Evolutionary conservation across 768 basidiomycete species (phyloP).

Genomic region (Gelatoporia subvermispora): DNA sequence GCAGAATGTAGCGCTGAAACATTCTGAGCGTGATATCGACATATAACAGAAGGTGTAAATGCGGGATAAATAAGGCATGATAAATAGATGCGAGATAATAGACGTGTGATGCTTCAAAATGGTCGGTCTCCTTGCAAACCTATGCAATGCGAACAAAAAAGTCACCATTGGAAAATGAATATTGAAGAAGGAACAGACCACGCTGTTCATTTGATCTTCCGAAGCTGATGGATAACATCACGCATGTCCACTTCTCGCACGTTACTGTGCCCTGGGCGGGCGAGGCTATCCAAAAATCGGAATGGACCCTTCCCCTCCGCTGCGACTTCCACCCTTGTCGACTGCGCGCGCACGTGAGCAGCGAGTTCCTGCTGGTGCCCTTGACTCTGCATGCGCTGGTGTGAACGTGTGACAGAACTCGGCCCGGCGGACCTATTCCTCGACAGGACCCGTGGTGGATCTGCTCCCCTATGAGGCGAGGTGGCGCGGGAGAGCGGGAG

Average conservation of each 20-base stretch:
- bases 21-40: background rate
- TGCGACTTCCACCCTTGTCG: slow-evolving; percentile 16
- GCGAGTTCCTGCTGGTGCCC: background rate
- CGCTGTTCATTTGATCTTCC: slow-evolving; percentile 30
- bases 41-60: background rate
- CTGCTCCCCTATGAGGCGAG: background rate
- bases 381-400: slow-evolving; percentile 5
- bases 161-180: background rate
- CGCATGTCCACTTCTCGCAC: slow-evolving; percentile 33
- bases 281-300: slow-evolving; percentile 34
- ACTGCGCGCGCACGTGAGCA: slow-evolving; percentile 4
- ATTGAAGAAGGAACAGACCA: background rate
- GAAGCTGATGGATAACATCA: slow-evolving; percentile 40
- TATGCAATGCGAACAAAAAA: background rate
- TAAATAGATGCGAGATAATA: no score
- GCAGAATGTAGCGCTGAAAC: no score
- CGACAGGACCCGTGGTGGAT: no score
- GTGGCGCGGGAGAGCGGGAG: background rate
- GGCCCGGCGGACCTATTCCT: no score
- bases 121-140: no score
- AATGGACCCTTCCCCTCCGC: slow-evolving; percentile 10
- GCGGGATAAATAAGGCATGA: no score
- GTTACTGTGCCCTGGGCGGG: slow-evolving; percentile 20
- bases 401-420: no score
- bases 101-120: no score